phyloP scores from a whole-genome alignment of 805 yeast species.

The Lipomyces kockii region DNA sequence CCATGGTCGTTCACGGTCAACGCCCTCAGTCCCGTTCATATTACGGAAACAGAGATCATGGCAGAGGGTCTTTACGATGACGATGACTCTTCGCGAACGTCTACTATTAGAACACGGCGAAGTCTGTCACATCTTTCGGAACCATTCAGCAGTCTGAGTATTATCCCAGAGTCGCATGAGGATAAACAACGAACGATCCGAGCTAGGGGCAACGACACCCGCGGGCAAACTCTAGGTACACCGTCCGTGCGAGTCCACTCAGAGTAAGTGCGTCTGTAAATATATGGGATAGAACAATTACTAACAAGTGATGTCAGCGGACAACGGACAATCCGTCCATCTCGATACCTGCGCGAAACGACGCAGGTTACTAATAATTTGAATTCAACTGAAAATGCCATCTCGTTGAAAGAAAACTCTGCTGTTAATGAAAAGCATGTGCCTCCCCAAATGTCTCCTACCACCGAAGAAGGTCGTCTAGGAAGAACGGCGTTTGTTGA shows the following conservation, averaged over 20 bases:
- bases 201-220: conserved; percentile 5
- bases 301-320: conserved; percentile 2
- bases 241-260: conserved; percentile 15
- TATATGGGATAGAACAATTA: not conserved
- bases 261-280: conserved; percentile 13
- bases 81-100: conserved; percentile 3
- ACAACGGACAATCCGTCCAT: conserved; percentile 22
- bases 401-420: conserved; percentile 6
- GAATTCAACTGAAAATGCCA: conserved; percentile 5
- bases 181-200: conserved; percentile 14
- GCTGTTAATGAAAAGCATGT: conserved; percentile 8
- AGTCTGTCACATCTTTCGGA: conserved; percentile 6
- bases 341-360: conserved; percentile 19
- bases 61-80: conserved; percentile 7
- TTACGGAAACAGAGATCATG: conserved; percentile 13
- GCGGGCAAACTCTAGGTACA: conserved; percentile 2
- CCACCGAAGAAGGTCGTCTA: conserved; percentile 9
- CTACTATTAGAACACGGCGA: not conserved
- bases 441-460: conserved; percentile 14
- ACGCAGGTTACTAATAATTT: conserved; percentile 10
- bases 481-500: conserved; percentile 18
- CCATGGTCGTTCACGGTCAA: conserved; percentile 31
- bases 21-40: not conserved
- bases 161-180: conserved; percentile 9
- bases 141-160: conserved; percentile 8